Evolutionary conservation across 1,284 basidiomycete species (phyloP), one percentile per base, ranked within the genome.

Genomic region (Cryptococcus sp.): DNA sequence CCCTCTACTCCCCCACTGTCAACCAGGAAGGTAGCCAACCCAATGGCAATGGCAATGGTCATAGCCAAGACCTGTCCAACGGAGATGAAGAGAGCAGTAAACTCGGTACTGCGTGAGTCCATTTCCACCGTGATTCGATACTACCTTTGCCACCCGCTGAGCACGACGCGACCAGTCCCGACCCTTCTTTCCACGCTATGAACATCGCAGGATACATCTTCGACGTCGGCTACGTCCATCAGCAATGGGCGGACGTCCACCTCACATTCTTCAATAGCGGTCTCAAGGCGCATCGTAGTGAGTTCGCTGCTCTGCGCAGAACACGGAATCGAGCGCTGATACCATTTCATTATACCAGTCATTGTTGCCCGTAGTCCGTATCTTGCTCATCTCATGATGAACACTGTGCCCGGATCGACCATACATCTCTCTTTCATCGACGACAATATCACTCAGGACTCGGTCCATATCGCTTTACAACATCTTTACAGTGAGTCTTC

Each of bases 361-460:
- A 87, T 92, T 67, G 82, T 93, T 60, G 89, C 90, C 57, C 87
- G 88, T 56, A 91, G 89, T 40, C 90, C 91, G 47, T 90, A 86
- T 78, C 84, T 93, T 68, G 88, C 87, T 45, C 90, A 91, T 74
- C 81, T 91, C 66, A 89, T 93, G 86, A 86, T 58, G 45, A 63
- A 66, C 60, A 68, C 70, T 47, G 87, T 64, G 86, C 88, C 65
- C 84, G 88, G 59, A 83, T 86, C 60, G 84, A 82, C 77, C 59
- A 84, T 93, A 65, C 88, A 87, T 73, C 85, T 92, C 56, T 83
- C 86, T 61, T 80, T 92, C 65, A 86, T 88, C 62, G 85, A 87
- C 64, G 87, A 88, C 65, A 88, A 87, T 76, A 85, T 93, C 59
- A 90, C 88, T 23, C 85, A 87, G 40, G 53, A 77, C 71, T 66